phyloP scores from a whole-genome alignment of 352 stramenopile species.

The Globisporangium uncinulatum region DNA sequence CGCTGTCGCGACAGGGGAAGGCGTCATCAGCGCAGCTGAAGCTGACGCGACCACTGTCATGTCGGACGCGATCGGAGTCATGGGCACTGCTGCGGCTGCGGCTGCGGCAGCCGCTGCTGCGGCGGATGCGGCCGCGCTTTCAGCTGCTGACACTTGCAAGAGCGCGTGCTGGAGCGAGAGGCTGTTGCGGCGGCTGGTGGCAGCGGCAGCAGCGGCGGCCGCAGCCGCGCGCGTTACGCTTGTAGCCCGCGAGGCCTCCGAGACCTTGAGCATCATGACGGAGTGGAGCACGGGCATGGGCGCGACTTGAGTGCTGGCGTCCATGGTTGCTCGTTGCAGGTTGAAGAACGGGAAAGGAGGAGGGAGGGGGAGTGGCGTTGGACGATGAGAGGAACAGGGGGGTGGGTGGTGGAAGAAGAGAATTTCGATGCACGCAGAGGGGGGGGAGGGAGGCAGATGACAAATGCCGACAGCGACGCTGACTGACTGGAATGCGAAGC shows the following conservation, averaged over 20 bases:
- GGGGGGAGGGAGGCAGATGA: background rate
- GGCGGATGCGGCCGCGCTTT: slow-evolving; percentile 14
- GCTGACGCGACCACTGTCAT: background rate
- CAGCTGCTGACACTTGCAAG: slow-evolving; percentile 10
- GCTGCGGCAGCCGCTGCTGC: background rate
- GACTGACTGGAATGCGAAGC: no score
- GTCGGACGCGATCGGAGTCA: slow-evolving; percentile 38
- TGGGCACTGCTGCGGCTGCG: slow-evolving; percentile 19
- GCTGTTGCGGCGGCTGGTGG: slow-evolving; percentile 31
- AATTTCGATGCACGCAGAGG: no score
- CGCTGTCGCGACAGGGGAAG: slow-evolving; percentile 14
- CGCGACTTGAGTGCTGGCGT: slow-evolving; percentile 21
- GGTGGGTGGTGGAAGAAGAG: no score
- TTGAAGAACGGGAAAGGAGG: slow-evolving; percentile 3
- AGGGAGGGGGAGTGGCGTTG: background rate
- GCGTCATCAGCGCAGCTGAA: background rate
- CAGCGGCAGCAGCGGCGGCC: slow-evolving; percentile 10
- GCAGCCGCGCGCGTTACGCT: slow-evolving; percentile 14
- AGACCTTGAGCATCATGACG: slow-evolving; percentile 18
- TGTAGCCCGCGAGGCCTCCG: slow-evolving; percentile 14
- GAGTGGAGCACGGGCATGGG: slow-evolving; percentile 16
- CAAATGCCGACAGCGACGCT: background rate
- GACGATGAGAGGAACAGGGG: no score
- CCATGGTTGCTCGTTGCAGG: slow-evolving; percentile 22
- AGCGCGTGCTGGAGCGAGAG: slow-evolving; percentile 41